Evolutionary conservation across 768 basidiomycete species (phyloP).

Genomic region (Gyrodon lividus): DNA sequence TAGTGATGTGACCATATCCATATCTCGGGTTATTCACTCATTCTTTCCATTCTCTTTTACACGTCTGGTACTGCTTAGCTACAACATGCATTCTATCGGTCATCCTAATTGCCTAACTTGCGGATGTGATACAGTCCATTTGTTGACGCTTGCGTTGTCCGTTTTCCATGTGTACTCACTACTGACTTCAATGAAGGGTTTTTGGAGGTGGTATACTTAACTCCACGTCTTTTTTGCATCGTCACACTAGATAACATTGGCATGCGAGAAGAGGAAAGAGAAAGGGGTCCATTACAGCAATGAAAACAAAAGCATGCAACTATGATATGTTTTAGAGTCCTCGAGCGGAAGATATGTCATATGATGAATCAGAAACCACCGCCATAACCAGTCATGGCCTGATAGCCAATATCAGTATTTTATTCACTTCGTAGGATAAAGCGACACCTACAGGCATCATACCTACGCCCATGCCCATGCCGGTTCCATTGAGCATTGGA

Average conservation of each 20-base stretch:
- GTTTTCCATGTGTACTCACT: constrained; percentile 8
- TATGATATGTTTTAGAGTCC: constrained; percentile 26
- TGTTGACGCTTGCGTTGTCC: not conserved
- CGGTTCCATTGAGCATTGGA: constrained; percentile 53
- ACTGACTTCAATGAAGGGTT: not conserved
- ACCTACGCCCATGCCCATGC: constrained; percentile 47
- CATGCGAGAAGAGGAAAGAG: not conserved
- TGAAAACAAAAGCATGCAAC: constrained; percentile 18
- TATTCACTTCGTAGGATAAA: not conserved
- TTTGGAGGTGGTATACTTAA: constrained; percentile 6
- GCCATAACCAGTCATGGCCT: constrained; percentile 70
- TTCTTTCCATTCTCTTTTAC: constrained; percentile 7
- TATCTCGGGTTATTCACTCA: not conserved
- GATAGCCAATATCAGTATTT: constrained; percentile 8
- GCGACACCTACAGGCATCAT: constrained; percentile 59
- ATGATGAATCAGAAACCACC: constrained; percentile 33
- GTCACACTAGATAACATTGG: no score
- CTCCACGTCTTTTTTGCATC: not conserved
- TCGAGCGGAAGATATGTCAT: constrained; percentile 3
- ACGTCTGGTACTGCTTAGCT: not conserved
- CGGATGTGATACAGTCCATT: not conserved
- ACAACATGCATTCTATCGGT: constrained; percentile 18
- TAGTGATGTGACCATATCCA: constrained; percentile 50
- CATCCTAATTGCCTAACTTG: constrained; percentile 20
- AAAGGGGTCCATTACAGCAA: constrained; percentile 25